phyloP scores from a whole-genome alignment of 1,139 yeast genomes.

The Suhomyces wounanorum region DNA sequence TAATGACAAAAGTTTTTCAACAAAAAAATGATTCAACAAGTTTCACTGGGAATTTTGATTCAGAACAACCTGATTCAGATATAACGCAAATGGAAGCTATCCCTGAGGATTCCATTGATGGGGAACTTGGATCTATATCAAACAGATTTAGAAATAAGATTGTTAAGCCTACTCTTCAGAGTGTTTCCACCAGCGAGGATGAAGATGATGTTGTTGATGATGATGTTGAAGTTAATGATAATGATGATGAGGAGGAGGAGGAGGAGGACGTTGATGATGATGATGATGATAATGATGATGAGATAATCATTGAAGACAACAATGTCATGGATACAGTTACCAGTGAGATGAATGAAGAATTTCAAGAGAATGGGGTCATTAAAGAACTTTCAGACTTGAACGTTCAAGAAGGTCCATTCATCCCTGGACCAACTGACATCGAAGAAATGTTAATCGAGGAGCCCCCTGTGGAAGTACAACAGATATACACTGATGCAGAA shows the following conservation, averaged over 20 bases:
- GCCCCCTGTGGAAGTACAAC: neutral
- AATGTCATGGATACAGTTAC: neutral
- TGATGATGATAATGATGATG: conserved; percentile 2
- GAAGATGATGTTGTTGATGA: conserved; percentile 1
- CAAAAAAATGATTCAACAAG: neutral
- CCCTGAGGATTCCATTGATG: neutral
- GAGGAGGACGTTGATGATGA: conserved; percentile 3
- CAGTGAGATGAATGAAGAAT: neutral
- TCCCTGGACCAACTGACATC: neutral
- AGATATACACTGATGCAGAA: neutral
- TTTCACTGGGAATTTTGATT: neutral
- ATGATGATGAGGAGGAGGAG: conserved; percentile 2
- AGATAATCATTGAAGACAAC: neutral
- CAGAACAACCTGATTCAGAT: neutral
- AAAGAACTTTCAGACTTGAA: conserved; percentile 4
- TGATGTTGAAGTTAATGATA: too few relatives aligned
- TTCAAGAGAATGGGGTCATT: neutral
- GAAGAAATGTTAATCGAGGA: neutral
- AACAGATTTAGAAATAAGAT: neutral
- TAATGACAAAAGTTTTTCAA: neutral
- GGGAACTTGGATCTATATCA: neutral
- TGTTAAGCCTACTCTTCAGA: neutral
- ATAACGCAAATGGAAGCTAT: neutral
- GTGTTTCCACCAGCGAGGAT: conserved; percentile 3
- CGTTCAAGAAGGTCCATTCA: neutral